A percentile compares a stretch with the other conserved stretches of the same genome.
Conservation (phyloP, 1,139 yeast species). For the Saccharomycopsis hybrid region DNA sequence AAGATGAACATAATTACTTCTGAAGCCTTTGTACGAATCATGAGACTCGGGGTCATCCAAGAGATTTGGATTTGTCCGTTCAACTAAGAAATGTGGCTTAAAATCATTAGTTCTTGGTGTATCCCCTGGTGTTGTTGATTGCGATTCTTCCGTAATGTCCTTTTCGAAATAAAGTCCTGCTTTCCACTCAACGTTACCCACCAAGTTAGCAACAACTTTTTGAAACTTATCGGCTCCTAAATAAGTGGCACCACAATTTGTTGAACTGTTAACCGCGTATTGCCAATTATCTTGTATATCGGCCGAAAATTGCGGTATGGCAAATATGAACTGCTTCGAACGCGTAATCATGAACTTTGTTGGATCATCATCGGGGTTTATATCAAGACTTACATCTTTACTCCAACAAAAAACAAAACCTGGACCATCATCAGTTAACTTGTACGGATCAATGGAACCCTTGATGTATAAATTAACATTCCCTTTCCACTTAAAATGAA, state of each 20-base stretch:
- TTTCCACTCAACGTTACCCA: slow-evolving; percentile 44
- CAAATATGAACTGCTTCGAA: slow-evolving; percentile 63
- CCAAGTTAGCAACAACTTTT: slow-evolving; percentile 49
- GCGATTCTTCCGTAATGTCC: slow-evolving; percentile 31
- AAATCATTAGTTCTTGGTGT: slow-evolving; percentile 32
- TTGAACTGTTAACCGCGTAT: not conserved
- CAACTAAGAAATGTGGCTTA: slow-evolving; percentile 63
- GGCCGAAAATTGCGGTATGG: slow-evolving; percentile 43
- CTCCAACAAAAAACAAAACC: slow-evolving; percentile 82
- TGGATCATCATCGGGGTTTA: slow-evolving; percentile 60
- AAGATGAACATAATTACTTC: slow-evolving; percentile 76
- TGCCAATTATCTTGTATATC: slow-evolving; percentile 37
- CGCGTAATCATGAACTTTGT: slow-evolving; percentile 55
- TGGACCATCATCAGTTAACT: slow-evolving; percentile 57
- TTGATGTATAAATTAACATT: slow-evolving; percentile 18
- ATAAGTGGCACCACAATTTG: not conserved
- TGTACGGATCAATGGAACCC: slow-evolving; percentile 74
- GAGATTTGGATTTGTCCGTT: slow-evolving; percentile 52
- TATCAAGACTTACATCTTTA: slow-evolving; percentile 50
- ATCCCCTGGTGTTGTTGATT: slow-evolving; percentile 26
- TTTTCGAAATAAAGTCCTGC: slow-evolving; percentile 48
- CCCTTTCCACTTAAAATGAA: slow-evolving; percentile 27
- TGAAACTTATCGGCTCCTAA: slow-evolving; percentile 8
- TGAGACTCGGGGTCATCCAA: slow-evolving; percentile 40
- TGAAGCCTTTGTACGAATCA: slow-evolving; percentile 74